These are phyloP conservation scores for Leccinum arenicola DNA, from an alignment of 768 basidiomycete genomes.

Conservation along the genomic window DNA sequence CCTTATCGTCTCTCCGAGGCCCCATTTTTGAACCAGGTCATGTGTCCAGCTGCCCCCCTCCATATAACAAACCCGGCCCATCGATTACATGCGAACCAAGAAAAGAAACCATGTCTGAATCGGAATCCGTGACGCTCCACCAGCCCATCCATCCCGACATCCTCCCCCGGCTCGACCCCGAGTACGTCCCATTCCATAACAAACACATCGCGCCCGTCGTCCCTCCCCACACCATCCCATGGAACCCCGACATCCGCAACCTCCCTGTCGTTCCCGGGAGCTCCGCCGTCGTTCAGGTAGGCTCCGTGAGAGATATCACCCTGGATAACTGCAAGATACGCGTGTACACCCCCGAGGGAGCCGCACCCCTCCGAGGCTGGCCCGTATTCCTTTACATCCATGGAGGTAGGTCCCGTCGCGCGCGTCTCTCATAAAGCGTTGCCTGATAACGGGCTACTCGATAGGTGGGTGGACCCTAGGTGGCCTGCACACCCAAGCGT, in stretches of 20 bases:
- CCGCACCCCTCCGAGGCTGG: slow-evolving; percentile 53
- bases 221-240: slow-evolving; percentile 55
- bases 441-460: neutral
- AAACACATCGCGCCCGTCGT: slow-evolving; percentile 39
- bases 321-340: slow-evolving; percentile 52
- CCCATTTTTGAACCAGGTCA: slow-evolving; percentile 15
- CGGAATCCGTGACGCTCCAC: slow-evolving; percentile 11
- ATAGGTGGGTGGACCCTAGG: slow-evolving; percentile 76
- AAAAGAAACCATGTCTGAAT: slow-evolving; percentile 9
- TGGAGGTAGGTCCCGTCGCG: slow-evolving; percentile 45
- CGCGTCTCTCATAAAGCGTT: neutral
- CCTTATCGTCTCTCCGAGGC: neutral
- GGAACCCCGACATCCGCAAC: slow-evolving; percentile 55
- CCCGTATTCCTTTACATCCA: slow-evolving; percentile 72
- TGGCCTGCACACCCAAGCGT: slow-evolving; percentile 53
- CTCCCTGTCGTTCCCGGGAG: slow-evolving; percentile 51
- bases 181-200: slow-evolving; percentile 62
- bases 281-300: slow-evolving; percentile 55
- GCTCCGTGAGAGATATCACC: slow-evolving; percentile 46
- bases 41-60: slow-evolving; percentile 2
- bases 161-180: slow-evolving; percentile 53
- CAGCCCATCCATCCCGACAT: slow-evolving; percentile 63
- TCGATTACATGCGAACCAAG: neutral
- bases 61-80: neutral
- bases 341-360: slow-evolving; percentile 60